phyloP scores from a whole-genome alignment of 2,329 filamentous ascomycete genomes.

The Fusarium marasasianum region DNA sequence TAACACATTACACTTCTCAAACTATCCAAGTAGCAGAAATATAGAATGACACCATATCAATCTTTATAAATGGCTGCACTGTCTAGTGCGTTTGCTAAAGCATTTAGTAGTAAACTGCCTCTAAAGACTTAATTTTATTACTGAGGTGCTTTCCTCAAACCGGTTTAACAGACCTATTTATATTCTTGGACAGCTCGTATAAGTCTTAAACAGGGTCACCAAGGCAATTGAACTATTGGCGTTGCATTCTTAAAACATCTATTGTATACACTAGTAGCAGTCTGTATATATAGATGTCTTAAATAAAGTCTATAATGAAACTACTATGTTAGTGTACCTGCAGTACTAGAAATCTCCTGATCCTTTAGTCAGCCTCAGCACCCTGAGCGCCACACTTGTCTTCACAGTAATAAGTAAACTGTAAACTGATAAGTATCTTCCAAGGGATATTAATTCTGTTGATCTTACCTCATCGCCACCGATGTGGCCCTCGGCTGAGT shows the following conservation, averaged over 20 bases:
- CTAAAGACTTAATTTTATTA: too few relatives aligned
- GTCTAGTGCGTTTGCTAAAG: too few relatives aligned
- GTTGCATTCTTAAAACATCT: fast-evolving
- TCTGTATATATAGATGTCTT: fast-evolving
- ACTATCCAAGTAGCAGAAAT: too few relatives aligned
- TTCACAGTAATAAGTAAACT: neutral
- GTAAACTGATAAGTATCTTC: fast-evolving
- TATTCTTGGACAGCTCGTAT: too few relatives aligned
- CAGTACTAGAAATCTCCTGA: fast-evolving
- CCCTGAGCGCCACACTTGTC: neutral
- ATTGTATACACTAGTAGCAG: too few relatives aligned
- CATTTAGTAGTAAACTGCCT: too few relatives aligned
- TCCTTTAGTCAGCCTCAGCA: neutral
- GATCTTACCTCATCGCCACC: neutral
- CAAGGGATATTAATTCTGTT: fast-evolving
- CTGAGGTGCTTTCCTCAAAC: fast-evolving
- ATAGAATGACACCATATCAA: fast-evolving
- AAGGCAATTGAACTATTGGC: too few relatives aligned
- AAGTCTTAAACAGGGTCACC: too few relatives aligned
- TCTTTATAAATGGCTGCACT: fast-evolving
- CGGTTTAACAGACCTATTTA: too few relatives aligned
- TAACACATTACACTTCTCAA: too few relatives aligned
- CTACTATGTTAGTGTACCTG: fast-evolving
- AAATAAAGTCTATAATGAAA: too few relatives aligned
- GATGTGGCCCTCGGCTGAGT: neutral